Conservation (phyloP, 192 early-diverging fungal genomes). For the Gryganskiella cystojenkinii region DNA sequence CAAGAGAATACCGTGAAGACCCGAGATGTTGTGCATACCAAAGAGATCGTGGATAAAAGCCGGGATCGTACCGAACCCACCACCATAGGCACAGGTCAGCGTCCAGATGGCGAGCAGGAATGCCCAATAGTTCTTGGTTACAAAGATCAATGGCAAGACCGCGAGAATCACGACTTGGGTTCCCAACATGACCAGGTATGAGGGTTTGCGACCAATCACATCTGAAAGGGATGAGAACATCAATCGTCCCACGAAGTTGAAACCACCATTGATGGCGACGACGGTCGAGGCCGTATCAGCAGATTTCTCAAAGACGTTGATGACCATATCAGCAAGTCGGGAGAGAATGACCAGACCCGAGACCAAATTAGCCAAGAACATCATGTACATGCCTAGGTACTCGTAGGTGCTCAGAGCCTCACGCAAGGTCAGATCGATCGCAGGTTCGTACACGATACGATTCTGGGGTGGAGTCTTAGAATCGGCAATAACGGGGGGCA, state of each 20-base stretch:
- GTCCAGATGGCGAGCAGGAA: slow-evolving; percentile 70
- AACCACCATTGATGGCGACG: slow-evolving; percentile 68
- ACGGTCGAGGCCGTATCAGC: slow-evolving; percentile 62
- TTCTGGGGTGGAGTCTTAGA: slow-evolving; percentile 60
- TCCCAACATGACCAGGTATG: slow-evolving; percentile 68
- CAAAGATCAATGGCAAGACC: slow-evolving; percentile 67
- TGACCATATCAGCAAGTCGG: slow-evolving; percentile 66
- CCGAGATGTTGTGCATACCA: slow-evolving; percentile 77
- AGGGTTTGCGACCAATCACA: slow-evolving; percentile 70
- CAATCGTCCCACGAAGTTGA: slow-evolving; percentile 71
- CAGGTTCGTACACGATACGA: slow-evolving; percentile 52
- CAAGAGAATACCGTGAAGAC: slow-evolving; percentile 78
- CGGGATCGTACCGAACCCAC: slow-evolving; percentile 81
- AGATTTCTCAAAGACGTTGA: slow-evolving; percentile 61
- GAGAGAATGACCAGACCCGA: slow-evolving; percentile 71
- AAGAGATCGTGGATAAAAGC: slow-evolving; percentile 81
- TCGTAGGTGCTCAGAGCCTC: slow-evolving; percentile 69
- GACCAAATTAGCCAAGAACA: slow-evolving; percentile 70
- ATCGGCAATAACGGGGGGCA: slow-evolving; percentile 60
- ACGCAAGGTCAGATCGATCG: slow-evolving; percentile 61
- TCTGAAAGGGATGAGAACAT: slow-evolving; percentile 68
- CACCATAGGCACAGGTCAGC: slow-evolving; percentile 76
- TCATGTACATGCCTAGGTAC: slow-evolving; percentile 69
- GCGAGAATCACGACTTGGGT: slow-evolving; percentile 68
- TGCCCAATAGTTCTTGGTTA: slow-evolving; percentile 64